Conservation (phyloP, 371 early-diverging fungal genomes). For the Mucor lusitanicus region DNA sequence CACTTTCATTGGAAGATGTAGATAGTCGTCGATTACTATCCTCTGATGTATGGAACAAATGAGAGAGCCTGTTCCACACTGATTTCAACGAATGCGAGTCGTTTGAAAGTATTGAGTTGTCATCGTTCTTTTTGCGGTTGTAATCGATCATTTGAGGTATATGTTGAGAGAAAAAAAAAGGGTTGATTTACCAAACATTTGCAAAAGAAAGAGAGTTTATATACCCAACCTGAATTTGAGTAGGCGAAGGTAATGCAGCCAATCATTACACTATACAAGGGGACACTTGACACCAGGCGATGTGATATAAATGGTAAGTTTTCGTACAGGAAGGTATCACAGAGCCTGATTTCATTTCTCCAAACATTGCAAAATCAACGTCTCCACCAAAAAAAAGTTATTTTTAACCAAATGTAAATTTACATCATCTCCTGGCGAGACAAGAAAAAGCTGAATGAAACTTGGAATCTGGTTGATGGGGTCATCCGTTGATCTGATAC, state of each 20-base stretch:
- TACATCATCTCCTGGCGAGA: not conserved
- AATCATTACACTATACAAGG: not conserved
- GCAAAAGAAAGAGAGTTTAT: not conserved
- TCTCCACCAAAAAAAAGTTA: not conserved
- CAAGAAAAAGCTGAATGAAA: not conserved
- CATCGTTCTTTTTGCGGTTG: not conserved
- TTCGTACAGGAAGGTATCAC: not conserved
- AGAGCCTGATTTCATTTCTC: not conserved
- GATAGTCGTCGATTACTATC: constrained; percentile 5
- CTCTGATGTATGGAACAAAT: constrained; percentile 5
- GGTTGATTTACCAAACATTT: not conserved
- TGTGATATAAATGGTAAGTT: not conserved
- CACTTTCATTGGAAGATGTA: constrained; percentile 4
- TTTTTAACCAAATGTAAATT: not conserved
- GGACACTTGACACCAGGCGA: constrained; percentile 18
- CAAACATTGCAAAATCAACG: not conserved
- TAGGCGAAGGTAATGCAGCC: not conserved
- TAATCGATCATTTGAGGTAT: not conserved
- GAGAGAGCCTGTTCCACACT: constrained; percentile 11
- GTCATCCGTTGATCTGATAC: not conserved
- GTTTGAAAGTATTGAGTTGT: not conserved
- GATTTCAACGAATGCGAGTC: constrained; percentile 9
- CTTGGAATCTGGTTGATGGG: not conserved
- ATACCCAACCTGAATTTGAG: not conserved
- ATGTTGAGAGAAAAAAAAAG: not conserved